Evolutionary conservation across 805 yeast genomes (phyloP).

Genomic region (Lipomyces orientalis): DNA sequence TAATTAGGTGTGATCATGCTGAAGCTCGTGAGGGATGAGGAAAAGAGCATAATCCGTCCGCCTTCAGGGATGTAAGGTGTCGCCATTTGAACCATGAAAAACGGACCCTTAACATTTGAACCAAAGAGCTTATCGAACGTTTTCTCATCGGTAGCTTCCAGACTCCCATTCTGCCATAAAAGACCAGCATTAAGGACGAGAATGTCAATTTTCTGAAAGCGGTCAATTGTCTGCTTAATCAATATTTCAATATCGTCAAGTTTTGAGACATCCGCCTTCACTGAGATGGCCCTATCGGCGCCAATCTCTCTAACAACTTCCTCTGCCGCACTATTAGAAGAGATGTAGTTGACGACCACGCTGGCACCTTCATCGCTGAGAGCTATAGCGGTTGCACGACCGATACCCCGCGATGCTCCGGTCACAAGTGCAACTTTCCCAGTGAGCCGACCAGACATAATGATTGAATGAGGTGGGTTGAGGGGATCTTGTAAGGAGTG

Average conservation of each 20-base stretch:
- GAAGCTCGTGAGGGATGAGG: neutral
- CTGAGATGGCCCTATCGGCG: slow-evolving; percentile 27
- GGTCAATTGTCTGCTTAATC: slow-evolving; percentile 27
- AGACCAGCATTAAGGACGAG: slow-evolving; percentile 14
- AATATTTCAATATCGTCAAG: slow-evolving; percentile 44
- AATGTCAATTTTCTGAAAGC: slow-evolving; percentile 8
- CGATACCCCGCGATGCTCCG: slow-evolving; percentile 74
- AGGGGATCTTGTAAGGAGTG: too few species aligned
- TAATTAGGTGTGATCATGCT: slow-evolving; percentile 51
- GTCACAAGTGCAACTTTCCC: slow-evolving; percentile 20
- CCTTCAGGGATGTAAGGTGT: neutral
- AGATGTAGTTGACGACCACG: slow-evolving; percentile 48
- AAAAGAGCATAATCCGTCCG: neutral
- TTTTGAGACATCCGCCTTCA: slow-evolving; percentile 38
- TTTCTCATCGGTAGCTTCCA: slow-evolving; percentile 5
- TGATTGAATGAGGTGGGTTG: neutral
- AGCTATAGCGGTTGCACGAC: slow-evolving; percentile 57
- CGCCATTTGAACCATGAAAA: slow-evolving; percentile 1
- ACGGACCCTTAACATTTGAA: slow-evolving; percentile 13
- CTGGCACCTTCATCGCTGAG: slow-evolving; percentile 59
- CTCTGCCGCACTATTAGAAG: neutral
- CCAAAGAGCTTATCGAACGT: slow-evolving; percentile 5
- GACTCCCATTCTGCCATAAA: neutral
- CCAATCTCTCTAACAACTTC: slow-evolving; percentile 3
- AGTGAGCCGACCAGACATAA: neutral